phyloP scores from a whole-genome alignment of 805 yeast species.

The Wickerhamiella galacta region DNA sequence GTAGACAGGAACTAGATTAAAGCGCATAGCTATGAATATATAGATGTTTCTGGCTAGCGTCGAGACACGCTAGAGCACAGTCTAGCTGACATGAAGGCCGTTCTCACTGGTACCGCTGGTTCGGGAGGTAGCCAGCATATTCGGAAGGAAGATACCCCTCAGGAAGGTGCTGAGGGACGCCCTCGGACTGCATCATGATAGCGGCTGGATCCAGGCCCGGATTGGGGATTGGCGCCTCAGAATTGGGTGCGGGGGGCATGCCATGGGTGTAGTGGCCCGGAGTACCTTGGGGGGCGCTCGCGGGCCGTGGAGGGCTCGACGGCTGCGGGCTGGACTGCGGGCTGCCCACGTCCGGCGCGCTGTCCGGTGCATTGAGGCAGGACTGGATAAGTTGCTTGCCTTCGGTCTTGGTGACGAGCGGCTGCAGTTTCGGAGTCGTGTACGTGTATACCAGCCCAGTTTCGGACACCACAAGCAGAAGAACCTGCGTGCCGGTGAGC shows the following conservation, averaged over 20 bases:
- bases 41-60: not conserved
- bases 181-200: constrained; percentile 3
- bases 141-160: constrained; percentile 8
- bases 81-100: not conserved
- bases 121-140: constrained; percentile 8
- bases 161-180: constrained; percentile 3
- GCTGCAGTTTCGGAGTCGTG: constrained; percentile 97
- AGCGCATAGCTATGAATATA: not conserved
- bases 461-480: constrained; percentile 85
- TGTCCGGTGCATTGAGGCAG: constrained; percentile 93
- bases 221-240: constrained; percentile 7
- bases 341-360: constrained; percentile 27
- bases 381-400: constrained; percentile 95
- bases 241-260: not conserved
- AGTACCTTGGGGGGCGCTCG: constrained; percentile 7
- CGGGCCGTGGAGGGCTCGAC: constrained; percentile 3
- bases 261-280: constrained; percentile 5
- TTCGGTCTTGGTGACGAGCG: constrained; percentile 91
- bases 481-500: constrained; percentile 92
- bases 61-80: not conserved
- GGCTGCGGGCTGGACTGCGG: constrained; percentile 15
- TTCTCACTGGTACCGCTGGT: constrained; percentile 7
- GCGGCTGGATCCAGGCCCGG: constrained; percentile 4
- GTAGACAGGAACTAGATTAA: not conserved
- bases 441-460: constrained; percentile 98